Evolutionary conservation across 352 stramenopile genomes (phyloP), one percentile per base, ranked within the genome.

Genomic region (Globisporangium nagaii): DNA sequence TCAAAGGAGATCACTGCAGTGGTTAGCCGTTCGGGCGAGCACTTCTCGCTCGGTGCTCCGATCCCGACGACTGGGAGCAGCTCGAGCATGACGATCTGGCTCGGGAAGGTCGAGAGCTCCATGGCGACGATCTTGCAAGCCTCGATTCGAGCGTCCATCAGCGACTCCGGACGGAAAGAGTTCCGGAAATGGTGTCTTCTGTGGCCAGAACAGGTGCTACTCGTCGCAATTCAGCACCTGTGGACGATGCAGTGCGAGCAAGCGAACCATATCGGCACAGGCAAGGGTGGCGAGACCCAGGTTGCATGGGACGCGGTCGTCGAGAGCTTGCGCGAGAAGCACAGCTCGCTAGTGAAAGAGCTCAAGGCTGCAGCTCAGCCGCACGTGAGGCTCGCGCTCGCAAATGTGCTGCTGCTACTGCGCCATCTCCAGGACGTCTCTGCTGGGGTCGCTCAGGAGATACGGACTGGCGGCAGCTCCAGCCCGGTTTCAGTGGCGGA

Each of bases 101-200:
- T 93, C 10, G 17, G 31, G 5, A 87, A 86, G 41, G 39, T 93
- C n/a, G 83, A 93, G 36, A 60, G 66, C 0, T 59, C 73, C 0
- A 85, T 89, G 62, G 58, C 58, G 30, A 90, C 78, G 37, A 84
- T 88, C 3, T 35, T 93, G 1, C 80, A 93, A 32, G 83, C 82
- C 4, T 84, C 70, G 6, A 71, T 84, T 5, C 75, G 80, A 3
- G 76, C 77, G 2, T 71, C 83, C 15, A 66, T 81, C 12, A 83
- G 63, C 11, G 83, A 93, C 56, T 59, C 77, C n/a, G 53, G 65
- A 19, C 71, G 79, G 4, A 91, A 93, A 54, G 83, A 90, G 28
- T 93, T 93, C 56, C 78, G 79, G 0, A 93, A 93, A 32, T 93
- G 83, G 83, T 88, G 74, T 35, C 41, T 89, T 5, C 59, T 88